A percentile compares a stretch with the other conserved stretches of the same genome.
These are phyloP conservation scores for Solidago caesia DNA, from an alignment of 129 eudicot species.

Conservation along the genomic window DNA sequence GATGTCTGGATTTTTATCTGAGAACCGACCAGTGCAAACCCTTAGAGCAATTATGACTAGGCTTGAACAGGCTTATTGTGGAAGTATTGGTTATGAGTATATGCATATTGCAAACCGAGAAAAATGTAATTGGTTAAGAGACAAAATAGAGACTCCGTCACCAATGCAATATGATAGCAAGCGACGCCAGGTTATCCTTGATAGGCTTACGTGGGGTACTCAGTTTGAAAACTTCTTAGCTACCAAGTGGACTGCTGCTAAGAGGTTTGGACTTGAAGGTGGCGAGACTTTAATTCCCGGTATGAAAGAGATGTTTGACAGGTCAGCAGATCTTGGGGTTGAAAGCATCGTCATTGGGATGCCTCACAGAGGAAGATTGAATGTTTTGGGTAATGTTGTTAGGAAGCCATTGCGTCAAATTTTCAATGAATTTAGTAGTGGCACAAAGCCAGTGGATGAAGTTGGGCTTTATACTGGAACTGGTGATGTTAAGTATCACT, in stretches of 20 bases:
- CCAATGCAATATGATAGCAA: conserved; percentile 65
- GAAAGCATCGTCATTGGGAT: conserved; percentile 96
- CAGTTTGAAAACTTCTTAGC: conserved; percentile 97
- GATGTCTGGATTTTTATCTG: conserved; percentile 90
- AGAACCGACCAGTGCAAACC: conserved; percentile 95
- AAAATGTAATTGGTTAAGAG: conserved; percentile 88
- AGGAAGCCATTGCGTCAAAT: conserved; percentile 84
- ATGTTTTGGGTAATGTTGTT: conserved; percentile 91
- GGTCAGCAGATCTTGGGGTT: conserved; percentile 93
- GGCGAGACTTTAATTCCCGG: conserved; percentile 97
- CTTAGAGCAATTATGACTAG: conserved; percentile 72
- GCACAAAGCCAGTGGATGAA: conserved; percentile 79
- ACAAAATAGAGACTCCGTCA: conserved; percentile 85
- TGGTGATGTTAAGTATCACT: conserved; percentile 96
- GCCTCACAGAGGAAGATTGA: conserved; percentile 94
- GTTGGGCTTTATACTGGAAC: conserved; percentile 94
- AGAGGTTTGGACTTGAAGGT: conserved; percentile 95
- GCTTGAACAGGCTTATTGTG: conserved; percentile 98
- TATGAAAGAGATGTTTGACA: conserved; percentile 97
- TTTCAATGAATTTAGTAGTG: conserved; percentile 93
- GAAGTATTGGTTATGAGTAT: conserved; percentile 87
- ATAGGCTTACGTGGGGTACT: conserved; percentile 82
- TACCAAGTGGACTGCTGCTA: conserved; percentile 96
- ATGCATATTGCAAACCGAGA: conserved; percentile 93
- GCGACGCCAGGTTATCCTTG: conserved; percentile 87